These are phyloP conservation scores for Trichophyton schoenleinii DNA, from an alignment of 2,329 filamentous ascomycete species.

Conservation along the genomic window DNA sequence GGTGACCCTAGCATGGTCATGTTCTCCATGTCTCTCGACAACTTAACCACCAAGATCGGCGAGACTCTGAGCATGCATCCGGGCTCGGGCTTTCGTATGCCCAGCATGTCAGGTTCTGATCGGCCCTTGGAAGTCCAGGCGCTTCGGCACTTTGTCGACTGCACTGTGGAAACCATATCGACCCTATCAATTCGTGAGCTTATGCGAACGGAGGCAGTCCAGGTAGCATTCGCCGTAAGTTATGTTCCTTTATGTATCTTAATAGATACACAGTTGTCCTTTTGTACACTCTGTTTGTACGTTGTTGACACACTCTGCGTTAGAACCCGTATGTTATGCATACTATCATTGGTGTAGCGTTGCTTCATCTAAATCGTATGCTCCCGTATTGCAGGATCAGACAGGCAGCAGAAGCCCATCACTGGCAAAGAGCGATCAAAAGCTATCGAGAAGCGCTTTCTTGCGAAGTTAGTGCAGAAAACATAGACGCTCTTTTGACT, in stretches of 20 bases:
- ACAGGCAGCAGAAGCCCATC: slow-evolving; percentile 18
- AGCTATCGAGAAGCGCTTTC: slow-evolving; percentile 19
- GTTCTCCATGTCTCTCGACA: slow-evolving; percentile 7
- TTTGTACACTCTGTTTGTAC: background rate
- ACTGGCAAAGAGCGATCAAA: slow-evolving; percentile 21
- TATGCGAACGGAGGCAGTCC: slow-evolving; percentile 8
- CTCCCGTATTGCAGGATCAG: slow-evolving; percentile 12
- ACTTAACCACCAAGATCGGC: slow-evolving; percentile 3
- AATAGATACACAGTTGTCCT: too few relatives aligned
- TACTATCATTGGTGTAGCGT: slow-evolving; percentile 20
- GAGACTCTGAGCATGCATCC: slow-evolving; percentile 1
- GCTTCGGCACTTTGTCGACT: slow-evolving; percentile 10
- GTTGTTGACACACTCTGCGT: slow-evolving; percentile 13
- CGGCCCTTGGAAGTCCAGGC: slow-evolving; percentile 2
- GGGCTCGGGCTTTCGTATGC: background rate
- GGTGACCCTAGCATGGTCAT: background rate
- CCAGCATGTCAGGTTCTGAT: background rate
- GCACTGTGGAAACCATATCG: slow-evolving; percentile 10
- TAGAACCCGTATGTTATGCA: slow-evolving; percentile 23
- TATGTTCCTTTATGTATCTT: background rate
- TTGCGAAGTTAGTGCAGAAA: slow-evolving; percentile 13
- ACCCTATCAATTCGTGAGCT: slow-evolving; percentile 9
- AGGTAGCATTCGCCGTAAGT: slow-evolving; percentile 15
- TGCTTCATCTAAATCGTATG: slow-evolving; percentile 19
- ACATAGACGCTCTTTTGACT: slow-evolving; percentile 20